Base-by-base conservation (phyloP, 2,329 filamentous ascomycete species). In the Botrytis hyacinthi region DNA sequence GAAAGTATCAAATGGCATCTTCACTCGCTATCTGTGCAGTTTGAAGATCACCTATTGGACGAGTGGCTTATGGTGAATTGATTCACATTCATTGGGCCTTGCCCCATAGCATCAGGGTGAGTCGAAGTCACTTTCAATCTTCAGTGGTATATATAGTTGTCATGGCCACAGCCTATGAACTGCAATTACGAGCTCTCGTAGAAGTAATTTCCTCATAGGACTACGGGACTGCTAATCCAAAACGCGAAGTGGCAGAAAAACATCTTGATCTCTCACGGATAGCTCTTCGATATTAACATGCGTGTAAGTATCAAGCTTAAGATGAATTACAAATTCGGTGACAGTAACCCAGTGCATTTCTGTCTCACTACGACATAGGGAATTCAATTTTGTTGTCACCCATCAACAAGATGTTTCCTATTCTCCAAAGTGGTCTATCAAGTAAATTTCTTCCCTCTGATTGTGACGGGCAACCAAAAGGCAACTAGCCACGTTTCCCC, bases 191-290 rank as follows among this genome's bases (percentile, higher is more conserved):
- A 51, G 44, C 44, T 51, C 22, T 51, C 48, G n/a, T n/a, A n/a
- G n/a, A n/a, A n/a, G n/a, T n/a, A n/a, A n/a, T n/a, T n/a, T n/a
- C n/a, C n/a, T n/a, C n/a, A n/a, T n/a, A n/a, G 20, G 48, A 14
- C 22, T n/a, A 51, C 4, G 10, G 22, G 22, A n/a, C 10, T 51
- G 9, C 10, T 2, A n/a, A n/a, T n/a, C 0, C 1, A n/a, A n/a
- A 6, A 4, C 48, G 2, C 12, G 10, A n/a, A n/a, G 48, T 14
- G 48, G 9, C 10, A 26, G 22, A n/a, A n/a, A 51, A n/a, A 51
- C 9, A 14, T 51, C 4, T n/a, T 51, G 10, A 14, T 51, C 26
- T 51, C 9, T 51, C 48, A 51, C 2, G n/a, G 10, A 5, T n/a
- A n/a, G 9, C 48, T n/a, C 48, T 51, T 51, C 22, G 14, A 14